These are phyloP conservation scores for Nasturtium officinale DNA, from an alignment of 345 rosid species.

Conservation along the genomic window DNA sequence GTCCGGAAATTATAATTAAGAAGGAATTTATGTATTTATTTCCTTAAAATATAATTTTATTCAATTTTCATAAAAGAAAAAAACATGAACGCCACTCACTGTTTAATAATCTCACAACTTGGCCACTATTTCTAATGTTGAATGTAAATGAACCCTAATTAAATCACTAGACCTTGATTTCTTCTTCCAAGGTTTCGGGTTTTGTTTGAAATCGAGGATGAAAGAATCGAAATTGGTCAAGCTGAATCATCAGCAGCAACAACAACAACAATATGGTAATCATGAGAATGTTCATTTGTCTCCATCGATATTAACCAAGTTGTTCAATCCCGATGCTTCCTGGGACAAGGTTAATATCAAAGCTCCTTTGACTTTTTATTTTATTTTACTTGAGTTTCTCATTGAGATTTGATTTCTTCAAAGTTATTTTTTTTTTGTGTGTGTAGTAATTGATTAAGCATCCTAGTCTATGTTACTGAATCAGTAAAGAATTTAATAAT, in stretches of 20 bases:
- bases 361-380: slow-evolving; percentile 17
- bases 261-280: slow-evolving; percentile 42
- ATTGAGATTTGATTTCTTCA: background rate
- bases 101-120: slow-evolving; percentile 33
- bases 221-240: slow-evolving; percentile 59
- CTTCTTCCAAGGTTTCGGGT: slow-evolving; percentile 4
- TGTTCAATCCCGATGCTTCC: slow-evolving; percentile 86
- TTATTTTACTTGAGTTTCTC: background rate
- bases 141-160: slow-evolving; percentile 21
- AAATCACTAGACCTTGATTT: background rate
- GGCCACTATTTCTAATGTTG: slow-evolving; percentile 5
- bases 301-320: slow-evolving; percentile 66
- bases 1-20: background rate
- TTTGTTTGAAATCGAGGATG: slow-evolving; percentile 44
- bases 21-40: background rate
- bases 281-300: slow-evolving; percentile 68
- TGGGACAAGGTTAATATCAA: slow-evolving; percentile 74
- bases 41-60: background rate
- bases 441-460: background rate
- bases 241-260: slow-evolving; percentile 49
- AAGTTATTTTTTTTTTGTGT: background rate
- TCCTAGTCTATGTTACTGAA: slow-evolving; percentile 1
- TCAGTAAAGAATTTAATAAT: background rate
- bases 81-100: slow-evolving; percentile 10
- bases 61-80: background rate